These are phyloP conservation scores for Rhodomyrtus psidioides DNA, from an alignment of 441 rosid genomes.

Conservation along the genomic window DNA sequence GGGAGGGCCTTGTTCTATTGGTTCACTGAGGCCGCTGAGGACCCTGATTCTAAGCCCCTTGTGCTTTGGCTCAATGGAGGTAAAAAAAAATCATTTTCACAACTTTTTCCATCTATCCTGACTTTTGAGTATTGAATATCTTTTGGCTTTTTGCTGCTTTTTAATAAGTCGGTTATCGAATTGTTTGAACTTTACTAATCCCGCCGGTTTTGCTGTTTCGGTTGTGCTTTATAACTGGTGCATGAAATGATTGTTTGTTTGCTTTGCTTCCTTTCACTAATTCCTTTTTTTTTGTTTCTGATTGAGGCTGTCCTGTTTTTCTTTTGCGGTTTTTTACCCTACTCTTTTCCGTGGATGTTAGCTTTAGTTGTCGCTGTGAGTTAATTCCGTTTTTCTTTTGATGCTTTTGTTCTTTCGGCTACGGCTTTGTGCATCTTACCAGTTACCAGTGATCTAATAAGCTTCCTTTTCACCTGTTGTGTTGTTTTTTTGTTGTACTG, in stretches of 20 bases:
- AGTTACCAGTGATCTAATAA: background rate
- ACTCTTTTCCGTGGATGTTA: background rate
- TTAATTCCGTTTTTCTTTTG: background rate
- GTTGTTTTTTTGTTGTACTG: background rate
- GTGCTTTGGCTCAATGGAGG: slow-evolving; percentile 98
- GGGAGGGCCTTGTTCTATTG: slow-evolving; percentile 89
- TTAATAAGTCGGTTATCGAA: background rate
- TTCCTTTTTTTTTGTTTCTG: background rate
- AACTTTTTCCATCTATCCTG: background rate
- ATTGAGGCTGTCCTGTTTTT: background rate
- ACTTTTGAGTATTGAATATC: background rate
- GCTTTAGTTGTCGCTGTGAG: background rate
- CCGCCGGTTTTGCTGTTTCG: background rate
- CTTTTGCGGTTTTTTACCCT: background rate
- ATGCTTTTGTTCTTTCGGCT: background rate
- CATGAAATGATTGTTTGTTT: background rate
- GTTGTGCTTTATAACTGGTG: background rate
- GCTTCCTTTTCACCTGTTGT: background rate
- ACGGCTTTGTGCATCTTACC: background rate
- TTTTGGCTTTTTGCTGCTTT: background rate
- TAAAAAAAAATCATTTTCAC: slow-evolving; percentile 2
- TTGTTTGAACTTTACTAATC: background rate
- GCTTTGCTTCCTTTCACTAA: background rate
- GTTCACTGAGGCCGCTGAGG: slow-evolving; percentile 68
- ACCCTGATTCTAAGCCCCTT: slow-evolving; percentile 81